Percentiles rank a stretch among this genome's conserved stretches.
Evolutionary conservation across 2,329 filamentous ascomycete genomes (phyloP).

Genomic region (Macroventuria anomochaeta): DNA sequence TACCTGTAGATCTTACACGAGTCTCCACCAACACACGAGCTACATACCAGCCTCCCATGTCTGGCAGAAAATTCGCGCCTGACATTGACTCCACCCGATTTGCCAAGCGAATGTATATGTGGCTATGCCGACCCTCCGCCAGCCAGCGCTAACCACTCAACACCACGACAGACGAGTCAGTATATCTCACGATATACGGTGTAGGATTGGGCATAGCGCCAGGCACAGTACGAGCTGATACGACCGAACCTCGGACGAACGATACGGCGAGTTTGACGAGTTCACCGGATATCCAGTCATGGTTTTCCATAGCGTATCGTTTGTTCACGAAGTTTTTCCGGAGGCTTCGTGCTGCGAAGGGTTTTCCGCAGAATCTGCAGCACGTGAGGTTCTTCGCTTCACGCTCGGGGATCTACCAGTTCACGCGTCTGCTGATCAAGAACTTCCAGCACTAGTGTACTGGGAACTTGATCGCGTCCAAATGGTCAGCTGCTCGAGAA

Average conservation of each 20-base stretch:
- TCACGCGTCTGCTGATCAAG: constrained; percentile 7
- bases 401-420: constrained; percentile 6
- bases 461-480: not conserved
- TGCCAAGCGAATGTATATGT: constrained; percentile 9
- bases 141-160: not conserved
- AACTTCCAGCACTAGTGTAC: not conserved
- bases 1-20: constrained; percentile 14
- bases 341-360: too few species aligned
- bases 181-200: constrained; percentile 12
- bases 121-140: constrained; percentile 16
- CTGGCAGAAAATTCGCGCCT: constrained; percentile 11
- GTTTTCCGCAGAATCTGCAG: not conserved
- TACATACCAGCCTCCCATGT: constrained; percentile 1
- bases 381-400: constrained; percentile 1
- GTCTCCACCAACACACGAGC: not conserved
- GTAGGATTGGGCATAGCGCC: constrained; percentile 5
- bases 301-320: not conserved
- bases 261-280: constrained; percentile 11
- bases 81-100: not conserved
- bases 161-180: constrained; percentile 9
- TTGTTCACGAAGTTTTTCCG: not conserved
- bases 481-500: constrained; percentile 7
- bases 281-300: not conserved
- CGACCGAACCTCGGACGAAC: constrained; percentile 16
- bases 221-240: not conserved